Evolutionary conservation across 345 rosid genomes (phyloP), one percentile per base, ranked within the genome.

Genomic region (Erodium maritimum): DNA sequence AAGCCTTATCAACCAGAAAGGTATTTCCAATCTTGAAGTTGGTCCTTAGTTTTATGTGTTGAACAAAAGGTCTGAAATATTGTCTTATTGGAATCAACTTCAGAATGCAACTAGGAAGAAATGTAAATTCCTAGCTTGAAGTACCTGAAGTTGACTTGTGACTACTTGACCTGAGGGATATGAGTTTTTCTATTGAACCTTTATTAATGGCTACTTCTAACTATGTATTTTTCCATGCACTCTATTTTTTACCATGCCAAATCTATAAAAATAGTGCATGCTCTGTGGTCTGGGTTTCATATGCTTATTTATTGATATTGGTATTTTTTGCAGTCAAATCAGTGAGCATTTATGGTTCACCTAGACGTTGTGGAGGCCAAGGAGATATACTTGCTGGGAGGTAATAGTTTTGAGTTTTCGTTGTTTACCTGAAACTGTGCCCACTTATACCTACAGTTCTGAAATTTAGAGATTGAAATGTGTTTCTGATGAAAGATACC

Each of bases 321-420:
- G 57, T 52, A 21, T 48, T 58, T 60, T 65, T 46, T 73, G 67
- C 78, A 93, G 96, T 85, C 57, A 82, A 82, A 74, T 79, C 91
- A 17, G 95, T 93, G 61, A 71, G 89, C 61, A 74, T 79, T 46
- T 79, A 80, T 66, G 91, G 96, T 60, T 89, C 96, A 0, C 95
- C 95, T 57, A 74, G 96, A 69, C 94, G 94, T 19, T 93, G 95
- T 61, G 99, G 96, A 57, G 96, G 96, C 58, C 99, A 93, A 68
- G 99, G 96, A 19, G 96, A 93, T 69, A 87, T 93, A 61, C 99
- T 89, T 57, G 87, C 99, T 23, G 99, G 96, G 73, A 74, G 95
- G 99, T 91, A 70, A 73, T 33, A 61, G 57, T 54, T 57, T 18
- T 29, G 9, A 8, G 33, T 19, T 65, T 23, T 29, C 20, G 18